Evolutionary conservation across 108 stramenopile genomes (phyloP).

Genomic region (Chaetoceros tenuissimus): DNA sequence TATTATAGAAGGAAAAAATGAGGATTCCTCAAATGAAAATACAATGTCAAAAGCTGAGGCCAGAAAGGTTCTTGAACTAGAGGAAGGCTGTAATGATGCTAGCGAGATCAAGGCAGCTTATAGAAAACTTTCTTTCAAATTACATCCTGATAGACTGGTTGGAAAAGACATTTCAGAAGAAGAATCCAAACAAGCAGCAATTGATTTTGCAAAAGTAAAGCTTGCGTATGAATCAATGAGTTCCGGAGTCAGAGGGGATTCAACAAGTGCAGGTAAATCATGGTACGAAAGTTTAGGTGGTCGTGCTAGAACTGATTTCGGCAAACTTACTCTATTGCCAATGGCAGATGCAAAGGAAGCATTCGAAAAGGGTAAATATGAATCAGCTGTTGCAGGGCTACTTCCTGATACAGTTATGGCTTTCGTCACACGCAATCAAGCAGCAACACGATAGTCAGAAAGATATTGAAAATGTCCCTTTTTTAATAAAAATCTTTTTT

Average conservation of each 20-base stretch:
- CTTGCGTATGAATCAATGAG: constrained; percentile 60
- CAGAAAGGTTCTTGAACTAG: constrained; percentile 37
- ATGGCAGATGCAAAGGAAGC: constrained; percentile 37
- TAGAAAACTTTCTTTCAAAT: constrained; percentile 45
- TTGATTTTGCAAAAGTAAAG: constrained; percentile 42
- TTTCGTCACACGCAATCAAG: constrained; percentile 35
- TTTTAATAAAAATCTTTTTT: too few relatives aligned
- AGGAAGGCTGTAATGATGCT: constrained; percentile 27
- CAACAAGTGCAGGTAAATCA: constrained; percentile 11
- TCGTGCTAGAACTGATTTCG: constrained; percentile 57
- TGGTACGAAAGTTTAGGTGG: constrained; percentile 84
- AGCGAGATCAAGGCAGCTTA: constrained; percentile 54
- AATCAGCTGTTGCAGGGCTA: constrained; percentile 26
- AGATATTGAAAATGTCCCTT: neutral
- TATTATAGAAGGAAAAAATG: constrained; percentile 47
- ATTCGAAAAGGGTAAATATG: constrained; percentile 21
- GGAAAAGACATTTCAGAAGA: constrained; percentile 31
- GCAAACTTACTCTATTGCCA: constrained; percentile 42
- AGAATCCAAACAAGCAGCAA: constrained; percentile 30
- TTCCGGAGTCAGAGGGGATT: constrained; percentile 32
- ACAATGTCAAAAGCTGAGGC: constrained; percentile 60
- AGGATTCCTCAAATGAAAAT: constrained; percentile 9
- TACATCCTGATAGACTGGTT: constrained; percentile 67
- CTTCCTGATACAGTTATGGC: constrained; percentile 35
- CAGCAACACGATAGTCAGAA: neutral